Conservation (phyloP, 768 basidiomycete species). For the Lenzites betulinus region DNA sequence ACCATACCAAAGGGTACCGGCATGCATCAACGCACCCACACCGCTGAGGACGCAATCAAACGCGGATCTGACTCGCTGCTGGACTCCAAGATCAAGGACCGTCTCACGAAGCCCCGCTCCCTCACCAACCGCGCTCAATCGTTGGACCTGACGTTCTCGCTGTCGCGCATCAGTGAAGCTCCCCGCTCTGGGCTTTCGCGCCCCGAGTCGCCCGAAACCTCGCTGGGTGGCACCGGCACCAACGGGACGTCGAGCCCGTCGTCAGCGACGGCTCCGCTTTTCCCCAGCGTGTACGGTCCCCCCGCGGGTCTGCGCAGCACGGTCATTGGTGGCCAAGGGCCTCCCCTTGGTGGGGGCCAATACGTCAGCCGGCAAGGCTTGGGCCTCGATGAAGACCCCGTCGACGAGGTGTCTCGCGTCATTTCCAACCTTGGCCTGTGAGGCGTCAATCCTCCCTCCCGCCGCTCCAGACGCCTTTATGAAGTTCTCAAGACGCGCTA, state of each 20-base stretch:
- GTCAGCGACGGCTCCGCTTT: slow-evolving; percentile 75
- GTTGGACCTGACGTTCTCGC: slow-evolving; percentile 82
- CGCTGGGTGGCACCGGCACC: slow-evolving; percentile 55
- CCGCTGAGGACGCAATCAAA: slow-evolving; percentile 76
- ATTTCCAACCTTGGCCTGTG: slow-evolving; percentile 55
- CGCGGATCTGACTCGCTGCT: slow-evolving; percentile 83
- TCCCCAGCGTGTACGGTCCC: slow-evolving; percentile 83
- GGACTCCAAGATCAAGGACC: slow-evolving; percentile 83
- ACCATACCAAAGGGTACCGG: slow-evolving; percentile 56
- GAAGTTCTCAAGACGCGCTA: background rate
- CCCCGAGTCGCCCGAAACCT: slow-evolving; percentile 82
- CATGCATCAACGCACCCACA: slow-evolving; percentile 65
- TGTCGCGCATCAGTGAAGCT: slow-evolving; percentile 79
- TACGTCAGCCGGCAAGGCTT: slow-evolving; percentile 28
- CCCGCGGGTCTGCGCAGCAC: slow-evolving; percentile 29
- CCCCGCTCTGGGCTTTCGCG: slow-evolving; percentile 56
- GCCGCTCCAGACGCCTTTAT: background rate
- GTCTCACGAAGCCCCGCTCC: slow-evolving; percentile 73
- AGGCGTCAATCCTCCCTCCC: background rate
- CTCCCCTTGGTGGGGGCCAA: slow-evolving; percentile 26
- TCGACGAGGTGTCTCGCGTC: slow-evolving; percentile 75
- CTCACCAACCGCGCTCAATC: slow-evolving; percentile 87
- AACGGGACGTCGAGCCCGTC: slow-evolving; percentile 80
- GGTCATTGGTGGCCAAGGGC: slow-evolving; percentile 31
- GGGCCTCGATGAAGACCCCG: slow-evolving; percentile 54